phyloP scores from a whole-genome alignment of 164 flowering plant species.

The Macadamia integrifolia region DNA sequence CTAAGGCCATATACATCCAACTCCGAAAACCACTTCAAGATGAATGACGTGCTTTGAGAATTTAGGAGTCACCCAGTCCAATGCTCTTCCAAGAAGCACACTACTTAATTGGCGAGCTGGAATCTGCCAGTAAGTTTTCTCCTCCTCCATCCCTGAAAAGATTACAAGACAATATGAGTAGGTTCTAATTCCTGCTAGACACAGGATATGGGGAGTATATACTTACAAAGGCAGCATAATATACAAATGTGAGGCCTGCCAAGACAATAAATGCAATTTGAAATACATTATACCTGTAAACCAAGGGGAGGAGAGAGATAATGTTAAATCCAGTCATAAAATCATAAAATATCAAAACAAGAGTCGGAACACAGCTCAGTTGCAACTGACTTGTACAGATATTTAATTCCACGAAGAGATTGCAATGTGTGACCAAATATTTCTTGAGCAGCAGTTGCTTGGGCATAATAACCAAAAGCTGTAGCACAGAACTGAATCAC shows the following conservation, averaged over 20 bases:
- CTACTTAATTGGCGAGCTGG: constrained; percentile 57
- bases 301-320: background rate
- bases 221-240: constrained; percentile 88
- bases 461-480: constrained; percentile 94
- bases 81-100: constrained; percentile 1
- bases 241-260: constrained; percentile 79
- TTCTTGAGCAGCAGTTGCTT: constrained; percentile 98
- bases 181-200: background rate
- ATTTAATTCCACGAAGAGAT: constrained; percentile 91
- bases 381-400: constrained; percentile 80
- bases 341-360: background rate
- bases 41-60: constrained; percentile 5
- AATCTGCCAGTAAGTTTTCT: constrained; percentile 80
- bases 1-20: constrained; percentile 18
- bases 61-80: constrained; percentile 1
- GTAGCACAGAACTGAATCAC: constrained; percentile 96
- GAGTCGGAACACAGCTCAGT: background rate
- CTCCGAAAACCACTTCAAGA: constrained; percentile 13
- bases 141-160: constrained; percentile 85
- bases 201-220: background rate
- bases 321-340: constrained; percentile 6
- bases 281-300: constrained; percentile 89
- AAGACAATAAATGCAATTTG: constrained; percentile 79
- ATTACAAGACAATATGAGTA: background rate
- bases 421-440: constrained; percentile 96